phyloP scores from a whole-genome alignment of 352 stramenopile species.

The Albugo laibachii region DNA sequence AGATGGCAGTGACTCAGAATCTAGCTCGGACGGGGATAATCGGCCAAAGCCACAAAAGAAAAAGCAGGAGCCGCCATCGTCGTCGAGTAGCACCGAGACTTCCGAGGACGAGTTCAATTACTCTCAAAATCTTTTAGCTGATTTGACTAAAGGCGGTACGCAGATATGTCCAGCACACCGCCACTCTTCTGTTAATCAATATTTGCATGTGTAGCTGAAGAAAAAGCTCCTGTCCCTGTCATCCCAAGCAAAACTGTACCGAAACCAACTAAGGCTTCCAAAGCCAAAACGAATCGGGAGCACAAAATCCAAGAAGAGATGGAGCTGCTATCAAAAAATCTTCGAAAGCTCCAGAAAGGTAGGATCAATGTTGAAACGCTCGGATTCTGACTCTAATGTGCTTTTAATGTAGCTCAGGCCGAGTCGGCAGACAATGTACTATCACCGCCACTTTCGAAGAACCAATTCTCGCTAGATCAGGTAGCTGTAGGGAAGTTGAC shows the following conservation, averaged over 20 bases:
- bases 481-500: constrained; percentile 65
- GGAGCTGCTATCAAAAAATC: not conserved
- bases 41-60: not conserved
- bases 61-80: not conserved
- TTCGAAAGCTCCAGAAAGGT: not conserved
- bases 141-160: constrained; percentile 46
- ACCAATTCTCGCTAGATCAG: constrained; percentile 53
- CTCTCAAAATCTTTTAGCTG: constrained; percentile 48
- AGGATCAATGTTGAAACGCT: not conserved
- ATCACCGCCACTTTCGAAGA: constrained; percentile 29
- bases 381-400: not conserved
- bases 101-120: constrained; percentile 33
- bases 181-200: not conserved
- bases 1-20: not conserved
- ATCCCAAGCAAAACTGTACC: too few species aligned
- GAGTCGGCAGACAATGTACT: constrained; percentile 47
- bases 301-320: not conserved
- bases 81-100: not conserved
- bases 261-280: too few species aligned
- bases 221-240: not conserved
- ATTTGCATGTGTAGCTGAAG: not conserved
- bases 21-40: not conserved
- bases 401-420: constrained; percentile 9
- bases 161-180: constrained; percentile 1
- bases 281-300: not conserved